Conservation (phyloP, 1,139 yeast genomes). For the Entelexis paramagnoliae region DNA sequence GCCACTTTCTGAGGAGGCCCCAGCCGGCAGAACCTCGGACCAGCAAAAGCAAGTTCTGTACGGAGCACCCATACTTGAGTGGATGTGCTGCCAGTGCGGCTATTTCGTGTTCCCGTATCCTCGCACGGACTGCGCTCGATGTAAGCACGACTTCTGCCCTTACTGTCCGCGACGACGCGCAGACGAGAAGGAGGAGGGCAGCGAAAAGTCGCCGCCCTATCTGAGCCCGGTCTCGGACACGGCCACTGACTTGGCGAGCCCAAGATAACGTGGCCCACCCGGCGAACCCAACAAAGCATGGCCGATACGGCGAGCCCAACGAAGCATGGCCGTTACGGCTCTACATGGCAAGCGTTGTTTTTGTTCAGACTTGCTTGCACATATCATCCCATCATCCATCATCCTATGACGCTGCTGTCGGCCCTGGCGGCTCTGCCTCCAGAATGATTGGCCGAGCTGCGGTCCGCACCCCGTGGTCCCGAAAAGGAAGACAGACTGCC, state of each 20-base stretch:
- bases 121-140: constrained; percentile 31
- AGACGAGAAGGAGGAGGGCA: constrained; percentile 13
- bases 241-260: not conserved
- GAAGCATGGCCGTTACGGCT: too few relatives aligned
- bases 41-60: not conserved
- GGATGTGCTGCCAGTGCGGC: constrained; percentile 35
- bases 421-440: too few relatives aligned
- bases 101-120: constrained; percentile 30
- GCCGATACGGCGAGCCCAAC: too few relatives aligned
- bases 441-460: too few relatives aligned
- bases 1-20: not conserved
- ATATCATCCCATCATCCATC: too few relatives aligned
- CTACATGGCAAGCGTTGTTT: too few relatives aligned
- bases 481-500: too few relatives aligned
- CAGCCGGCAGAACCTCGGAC: not conserved
- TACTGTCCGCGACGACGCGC: constrained; percentile 30
- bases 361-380: too few relatives aligned
- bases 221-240: not conserved
- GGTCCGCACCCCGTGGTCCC: too few relatives aligned
- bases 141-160: constrained; percentile 34
- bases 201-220: not conserved
- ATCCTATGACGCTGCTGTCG: too few relatives aligned
- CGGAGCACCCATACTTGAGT: constrained; percentile 26
- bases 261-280: not conserved
- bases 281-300: not conserved